These are phyloP conservation scores for Calycina herbarum DNA, from an alignment of 2,329 filamentous ascomycete genomes.

Conservation along the genomic window DNA sequence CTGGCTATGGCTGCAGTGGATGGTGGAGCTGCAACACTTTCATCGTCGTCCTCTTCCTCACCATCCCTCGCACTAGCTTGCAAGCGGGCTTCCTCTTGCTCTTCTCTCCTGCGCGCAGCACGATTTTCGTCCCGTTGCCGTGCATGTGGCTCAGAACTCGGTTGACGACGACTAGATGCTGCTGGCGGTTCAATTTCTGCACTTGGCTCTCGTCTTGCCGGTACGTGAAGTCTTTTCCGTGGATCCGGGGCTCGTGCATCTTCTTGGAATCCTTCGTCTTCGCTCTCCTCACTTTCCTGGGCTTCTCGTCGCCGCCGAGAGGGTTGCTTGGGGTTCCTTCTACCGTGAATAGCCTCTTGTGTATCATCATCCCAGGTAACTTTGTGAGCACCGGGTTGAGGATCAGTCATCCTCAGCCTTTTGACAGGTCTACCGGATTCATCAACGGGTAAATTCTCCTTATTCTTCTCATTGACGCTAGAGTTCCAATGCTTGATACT, in stretches of 20 bases:
- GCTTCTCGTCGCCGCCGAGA: not conserved
- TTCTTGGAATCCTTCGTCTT: conserved; percentile 30
- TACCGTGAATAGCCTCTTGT: conserved; percentile 7
- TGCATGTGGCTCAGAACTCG: not conserved
- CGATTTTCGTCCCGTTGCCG: conserved; percentile 18
- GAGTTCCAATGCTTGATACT: conserved; percentile 13
- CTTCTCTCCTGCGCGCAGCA: conserved; percentile 9
- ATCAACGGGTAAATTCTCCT: conserved; percentile 31
- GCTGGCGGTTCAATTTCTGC: not conserved
- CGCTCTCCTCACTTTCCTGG: conserved; percentile 27
- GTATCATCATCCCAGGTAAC: conserved; percentile 23
- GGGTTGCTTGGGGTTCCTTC: not conserved
- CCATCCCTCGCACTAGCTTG: conserved; percentile 6
- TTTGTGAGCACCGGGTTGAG: conserved; percentile 24
- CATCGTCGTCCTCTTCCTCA: conserved; percentile 16
- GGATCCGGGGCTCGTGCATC: conserved; percentile 26
- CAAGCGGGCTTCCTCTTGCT: conserved; percentile 2
- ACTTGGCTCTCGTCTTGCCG: not conserved
- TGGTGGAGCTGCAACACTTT: conserved; percentile 9
- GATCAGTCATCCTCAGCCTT: conserved; percentile 25
- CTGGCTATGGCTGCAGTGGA: conserved; percentile 19
- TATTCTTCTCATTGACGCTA: conserved; percentile 31
- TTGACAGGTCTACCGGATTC: not conserved
- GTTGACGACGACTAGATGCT: conserved; percentile 6
- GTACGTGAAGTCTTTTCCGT: conserved; percentile 16